phyloP scores from a whole-genome alignment of 2,329 filamentous ascomycete genomes.

The Verruconis gallopava region DNA sequence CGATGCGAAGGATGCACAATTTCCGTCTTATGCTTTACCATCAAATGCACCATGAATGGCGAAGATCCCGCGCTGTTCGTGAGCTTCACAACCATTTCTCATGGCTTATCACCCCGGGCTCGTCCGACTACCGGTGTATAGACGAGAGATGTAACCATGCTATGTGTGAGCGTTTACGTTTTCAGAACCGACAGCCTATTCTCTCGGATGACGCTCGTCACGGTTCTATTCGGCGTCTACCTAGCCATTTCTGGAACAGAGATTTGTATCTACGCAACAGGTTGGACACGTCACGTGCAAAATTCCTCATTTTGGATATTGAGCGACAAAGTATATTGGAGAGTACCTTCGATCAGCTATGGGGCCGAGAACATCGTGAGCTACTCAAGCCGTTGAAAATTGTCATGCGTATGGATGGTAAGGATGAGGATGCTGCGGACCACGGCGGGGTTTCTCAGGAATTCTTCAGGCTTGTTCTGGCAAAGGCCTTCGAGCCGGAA shows the following conservation, averaged over 20 bases:
- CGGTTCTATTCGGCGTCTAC: neutral
- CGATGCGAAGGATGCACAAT: neutral
- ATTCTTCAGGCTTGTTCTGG: conserved; percentile 77
- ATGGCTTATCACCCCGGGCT: conserved; percentile 57
- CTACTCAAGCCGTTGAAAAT: conserved; percentile 79
- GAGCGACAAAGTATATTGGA: conserved; percentile 27
- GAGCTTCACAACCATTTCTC: conserved; percentile 57
- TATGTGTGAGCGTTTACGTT: conserved; percentile 51
- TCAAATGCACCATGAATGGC: neutral
- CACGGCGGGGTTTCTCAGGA: conserved; percentile 94
- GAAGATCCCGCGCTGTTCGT: conserved; percentile 12
- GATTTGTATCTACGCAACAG: conserved; percentile 11
- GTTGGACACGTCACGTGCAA: conserved; percentile 23
- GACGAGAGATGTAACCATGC: conserved; percentile 82
- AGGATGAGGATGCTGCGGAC: conserved; percentile 80
- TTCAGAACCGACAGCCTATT: conserved; percentile 18
- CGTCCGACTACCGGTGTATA: conserved; percentile 61
- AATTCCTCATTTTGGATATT: conserved; percentile 33
- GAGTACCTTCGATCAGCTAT: conserved; percentile 65
- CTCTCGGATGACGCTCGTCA: conserved; percentile 5
- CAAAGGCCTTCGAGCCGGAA: conserved; percentile 63
- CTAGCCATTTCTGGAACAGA: conserved; percentile 1
- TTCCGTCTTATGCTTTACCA: neutral
- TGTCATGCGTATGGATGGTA: conserved; percentile 60
- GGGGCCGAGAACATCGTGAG: conserved; percentile 72